These are phyloP conservation scores for Penicillium ucsense DNA, from an alignment of 495 filamentous ascomycete genomes.

Conservation along the genomic window DNA sequence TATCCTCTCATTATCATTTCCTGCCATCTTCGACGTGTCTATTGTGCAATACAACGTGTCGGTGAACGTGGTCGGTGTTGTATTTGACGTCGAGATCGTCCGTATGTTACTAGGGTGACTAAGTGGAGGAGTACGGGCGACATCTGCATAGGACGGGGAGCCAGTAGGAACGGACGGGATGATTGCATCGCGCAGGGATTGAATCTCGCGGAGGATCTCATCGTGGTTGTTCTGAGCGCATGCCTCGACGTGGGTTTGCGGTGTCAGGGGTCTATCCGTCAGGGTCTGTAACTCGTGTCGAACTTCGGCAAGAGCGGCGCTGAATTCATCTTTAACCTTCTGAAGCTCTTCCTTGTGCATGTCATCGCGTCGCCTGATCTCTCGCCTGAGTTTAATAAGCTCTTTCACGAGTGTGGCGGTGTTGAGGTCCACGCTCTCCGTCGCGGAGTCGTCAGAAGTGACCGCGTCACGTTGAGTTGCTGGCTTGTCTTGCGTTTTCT, in stretches of 20 bases:
- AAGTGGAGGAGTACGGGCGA: conserved; percentile 11
- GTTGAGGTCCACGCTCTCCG: conserved; percentile 12
- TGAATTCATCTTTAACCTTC: too few relatives aligned
- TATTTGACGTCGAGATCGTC: conserved; percentile 4
- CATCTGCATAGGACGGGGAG: conserved; percentile 7
- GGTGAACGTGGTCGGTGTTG: conserved; percentile 7
- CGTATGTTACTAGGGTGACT: conserved; percentile 14
- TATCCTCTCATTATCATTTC: conserved; percentile 12
- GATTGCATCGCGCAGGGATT: conserved; percentile 10
- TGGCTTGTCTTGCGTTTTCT: background rate
- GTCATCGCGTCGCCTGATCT: conserved; percentile 13
- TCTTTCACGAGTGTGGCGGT: conserved; percentile 5
- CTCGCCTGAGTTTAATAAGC: conserved; percentile 13
- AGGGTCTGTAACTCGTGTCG: conserved; percentile 7
- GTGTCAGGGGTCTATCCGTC: conserved; percentile 1
- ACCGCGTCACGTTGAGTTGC: conserved; percentile 14
- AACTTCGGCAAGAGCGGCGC: too few relatives aligned
- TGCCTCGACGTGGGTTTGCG: conserved; percentile 5
- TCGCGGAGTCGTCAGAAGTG: conserved; percentile 6
- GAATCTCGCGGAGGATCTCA: conserved; percentile 12
- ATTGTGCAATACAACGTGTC: conserved; percentile 15
- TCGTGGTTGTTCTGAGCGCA: conserved; percentile 6
- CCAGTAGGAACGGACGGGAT: conserved; percentile 1
- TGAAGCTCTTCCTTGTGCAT: conserved; percentile 14
- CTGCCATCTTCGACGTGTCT: conserved; percentile 16